Evolutionary conservation across 164 flowering plant genomes (phyloP), one percentile per base, ranked within the genome.

Genomic region (Chimonanthus praecox): DNA sequence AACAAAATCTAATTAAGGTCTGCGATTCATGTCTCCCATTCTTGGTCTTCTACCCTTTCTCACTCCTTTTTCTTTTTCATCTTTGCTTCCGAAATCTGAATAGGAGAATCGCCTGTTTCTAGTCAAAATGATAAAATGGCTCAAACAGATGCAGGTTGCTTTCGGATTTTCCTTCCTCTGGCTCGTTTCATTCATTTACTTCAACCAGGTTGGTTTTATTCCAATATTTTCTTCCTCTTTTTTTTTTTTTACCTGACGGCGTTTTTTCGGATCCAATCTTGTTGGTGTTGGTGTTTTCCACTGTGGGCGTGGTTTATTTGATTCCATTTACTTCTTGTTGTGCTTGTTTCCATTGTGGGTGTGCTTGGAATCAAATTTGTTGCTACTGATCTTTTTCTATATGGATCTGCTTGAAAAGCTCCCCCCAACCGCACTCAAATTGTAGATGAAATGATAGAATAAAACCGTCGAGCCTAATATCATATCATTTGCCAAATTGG

Each of bases 151-250:
- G 76, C 82, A 71, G 61, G 33, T 16, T 16, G 79, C 89, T 3
- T 92, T 92, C 54, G 98, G 94, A 64, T 69, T 82, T 58, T 86
- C 98, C 11, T 93, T 93, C 73, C 71, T 93, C 46, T 91, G 98
- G 97, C 94, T 93, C 43, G 75, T 91, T 74, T 88, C 88, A 75
- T 82, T 90, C 83, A 82, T 93, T 77, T 93, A 93, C 85, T 93
- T 91, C 86, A 91, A 90, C 64, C 98, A 93, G 94, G 98, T 93
- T 61, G 13, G 73, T 13, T 10, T 44, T 43, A 10, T 21, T 64
- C 33, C 49, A 62, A 47, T 49, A 46, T 69, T 5, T 47, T 63
- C 44, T 72, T 15, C 8, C n/a, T 61, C 5, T 47, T 20, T 16
- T 2, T 72, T 6, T 1, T 2, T 10, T 20, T 11, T 49, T 8